Conservation (phyloP, 768 basidiomycete genomes). For the Boletus speciosus region DNA sequence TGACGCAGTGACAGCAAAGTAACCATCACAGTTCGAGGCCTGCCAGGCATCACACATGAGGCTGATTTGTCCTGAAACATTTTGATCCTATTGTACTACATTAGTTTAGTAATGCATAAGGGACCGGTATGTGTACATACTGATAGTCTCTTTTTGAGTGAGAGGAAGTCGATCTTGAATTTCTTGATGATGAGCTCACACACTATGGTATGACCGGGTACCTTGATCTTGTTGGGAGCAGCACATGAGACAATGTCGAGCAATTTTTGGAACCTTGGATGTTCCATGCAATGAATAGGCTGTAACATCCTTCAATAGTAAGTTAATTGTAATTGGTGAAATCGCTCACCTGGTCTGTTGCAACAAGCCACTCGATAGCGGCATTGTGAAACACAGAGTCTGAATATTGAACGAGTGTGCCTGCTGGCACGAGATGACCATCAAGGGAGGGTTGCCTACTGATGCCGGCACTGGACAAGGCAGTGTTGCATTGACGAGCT, state of each 20-base stretch:
- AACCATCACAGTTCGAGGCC: conserved; percentile 35
- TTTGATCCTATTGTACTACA: background rate
- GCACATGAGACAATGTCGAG: background rate
- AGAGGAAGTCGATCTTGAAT: conserved; percentile 2
- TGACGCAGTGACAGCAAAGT: conserved; percentile 34
- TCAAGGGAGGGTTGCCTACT: background rate
- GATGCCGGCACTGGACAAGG: background rate
- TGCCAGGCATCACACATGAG: conserved; percentile 42
- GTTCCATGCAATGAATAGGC: conserved; percentile 3
- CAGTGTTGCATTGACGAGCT: background rate
- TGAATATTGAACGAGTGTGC: background rate
- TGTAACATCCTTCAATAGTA: background rate
- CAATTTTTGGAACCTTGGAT: background rate
- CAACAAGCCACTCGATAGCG: background rate
- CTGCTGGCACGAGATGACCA: background rate
- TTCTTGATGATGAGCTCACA: background rate
- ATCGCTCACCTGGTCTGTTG: background rate
- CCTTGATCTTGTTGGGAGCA: conserved; percentile 1
- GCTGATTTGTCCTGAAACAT: conserved; percentile 13
- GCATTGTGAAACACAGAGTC: background rate
- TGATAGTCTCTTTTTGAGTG: background rate
- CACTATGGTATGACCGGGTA: background rate
- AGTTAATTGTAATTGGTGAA: background rate
- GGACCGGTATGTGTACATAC: background rate
- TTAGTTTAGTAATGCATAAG: background rate